phyloP scores from a whole-genome alignment of 345 rosid genomes.

The Acer negundo region DNA sequence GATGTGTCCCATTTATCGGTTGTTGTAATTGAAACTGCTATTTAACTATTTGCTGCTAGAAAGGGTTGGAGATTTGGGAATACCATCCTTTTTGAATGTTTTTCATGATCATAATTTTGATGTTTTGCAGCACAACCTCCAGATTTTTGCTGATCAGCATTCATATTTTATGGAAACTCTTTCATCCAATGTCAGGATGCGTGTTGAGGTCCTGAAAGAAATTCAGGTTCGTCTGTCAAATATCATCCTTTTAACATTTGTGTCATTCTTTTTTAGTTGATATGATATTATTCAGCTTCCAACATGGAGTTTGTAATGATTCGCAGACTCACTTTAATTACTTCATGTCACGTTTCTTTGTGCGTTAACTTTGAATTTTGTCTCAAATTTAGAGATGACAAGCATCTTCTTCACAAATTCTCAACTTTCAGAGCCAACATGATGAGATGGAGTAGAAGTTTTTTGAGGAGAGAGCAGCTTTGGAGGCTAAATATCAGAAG shows the following conservation, averaged over 20 bases:
- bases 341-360: neutral
- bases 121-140: conserved; percentile 68
- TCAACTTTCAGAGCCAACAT: conserved; percentile 58
- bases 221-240: conserved; percentile 56
- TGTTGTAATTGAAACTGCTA: neutral
- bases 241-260: neutral
- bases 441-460: conserved; percentile 83
- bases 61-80: neutral
- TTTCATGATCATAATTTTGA: neutral
- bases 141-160: conserved; percentile 71
- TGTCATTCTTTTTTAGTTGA: neutral
- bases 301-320: too few relatives aligned
- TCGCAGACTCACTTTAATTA: too few relatives aligned
- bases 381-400: too few relatives aligned
- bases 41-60: neutral
- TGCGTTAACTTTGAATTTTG: neutral
- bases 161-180: conserved; percentile 68
- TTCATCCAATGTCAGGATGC: conserved; percentile 56
- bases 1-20: neutral
- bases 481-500: conserved; percentile 86
- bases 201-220: conserved; percentile 84
- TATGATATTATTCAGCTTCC: neutral
- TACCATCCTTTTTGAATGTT: neutral
- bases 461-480: conserved; percentile 86
- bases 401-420: neutral